A percentile compares a stretch with the other conserved stretches of the same genome.
Evolutionary conservation across 305 asterid genomes (phyloP).

Genomic region (Fraxinus sp.): DNA sequence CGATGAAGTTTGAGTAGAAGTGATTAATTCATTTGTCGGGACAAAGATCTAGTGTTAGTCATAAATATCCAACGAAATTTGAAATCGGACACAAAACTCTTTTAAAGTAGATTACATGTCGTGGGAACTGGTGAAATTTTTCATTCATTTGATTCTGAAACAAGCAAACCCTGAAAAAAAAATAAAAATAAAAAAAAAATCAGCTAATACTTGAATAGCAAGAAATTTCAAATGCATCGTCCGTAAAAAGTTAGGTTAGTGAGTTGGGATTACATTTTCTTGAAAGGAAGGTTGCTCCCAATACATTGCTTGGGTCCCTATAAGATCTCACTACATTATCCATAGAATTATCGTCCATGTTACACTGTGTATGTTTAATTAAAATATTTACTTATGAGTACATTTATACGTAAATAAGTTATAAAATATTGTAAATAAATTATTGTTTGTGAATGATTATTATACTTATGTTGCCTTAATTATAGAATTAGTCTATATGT

Average conservation of each 20-base stretch:
- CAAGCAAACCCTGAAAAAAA: background rate
- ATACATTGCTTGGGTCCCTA: background rate
- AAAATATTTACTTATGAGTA: background rate
- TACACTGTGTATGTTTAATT: background rate
- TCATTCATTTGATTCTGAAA: background rate
- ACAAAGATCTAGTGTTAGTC: too few species aligned
- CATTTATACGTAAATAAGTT: background rate
- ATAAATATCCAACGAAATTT: too few species aligned
- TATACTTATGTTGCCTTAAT: background rate
- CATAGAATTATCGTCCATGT: background rate
- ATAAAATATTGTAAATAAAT: too few species aligned
- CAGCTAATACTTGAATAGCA: background rate
- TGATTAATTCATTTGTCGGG: too few species aligned
- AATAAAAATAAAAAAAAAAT: background rate
- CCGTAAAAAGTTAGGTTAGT: slow-evolving; percentile 15
- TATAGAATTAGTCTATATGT: too few species aligned
- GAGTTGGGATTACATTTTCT: slow-evolving; percentile 27
- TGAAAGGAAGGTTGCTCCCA: slow-evolving; percentile 4
- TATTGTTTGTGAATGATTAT: background rate
- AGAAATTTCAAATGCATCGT: background rate
- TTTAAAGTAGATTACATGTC: too few species aligned
- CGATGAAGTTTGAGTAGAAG: too few species aligned
- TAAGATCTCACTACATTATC: background rate
- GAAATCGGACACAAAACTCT: too few species aligned
- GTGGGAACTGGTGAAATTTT: background rate